These are phyloP conservation scores for Lotmaria passim DNA, from an alignment of 208 protist genomes.

Conservation along the genomic window DNA sequence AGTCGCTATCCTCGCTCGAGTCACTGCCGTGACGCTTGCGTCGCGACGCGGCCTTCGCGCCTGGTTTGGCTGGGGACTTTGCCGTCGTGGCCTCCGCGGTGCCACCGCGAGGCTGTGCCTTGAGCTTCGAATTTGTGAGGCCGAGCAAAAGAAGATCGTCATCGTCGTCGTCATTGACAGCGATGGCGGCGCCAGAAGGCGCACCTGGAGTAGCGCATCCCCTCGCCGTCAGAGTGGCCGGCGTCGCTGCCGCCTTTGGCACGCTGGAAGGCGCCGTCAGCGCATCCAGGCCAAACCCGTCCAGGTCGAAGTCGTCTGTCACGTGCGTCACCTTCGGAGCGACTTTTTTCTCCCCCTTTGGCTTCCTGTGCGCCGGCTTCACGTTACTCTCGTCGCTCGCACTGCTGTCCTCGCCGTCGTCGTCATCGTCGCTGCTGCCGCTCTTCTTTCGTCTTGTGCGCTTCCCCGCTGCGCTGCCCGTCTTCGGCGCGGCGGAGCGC, in stretches of 20 bases:
- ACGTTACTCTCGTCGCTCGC: background rate
- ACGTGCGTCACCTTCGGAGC: background rate
- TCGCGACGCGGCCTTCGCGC: constrained; percentile 13
- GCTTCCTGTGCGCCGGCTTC: constrained; percentile 18
- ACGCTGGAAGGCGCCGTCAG: constrained; percentile 22
- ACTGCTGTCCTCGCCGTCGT: constrained; percentile 9
- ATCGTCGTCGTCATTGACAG: constrained; percentile 24
- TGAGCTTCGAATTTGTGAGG: constrained; percentile 14
- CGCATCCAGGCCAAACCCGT: constrained; percentile 82
- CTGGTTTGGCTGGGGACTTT: constrained; percentile 16
- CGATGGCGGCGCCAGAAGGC: background rate
- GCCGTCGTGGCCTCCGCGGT: background rate
- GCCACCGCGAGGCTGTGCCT: background rate
- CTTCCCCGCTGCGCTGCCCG: constrained; percentile 18
- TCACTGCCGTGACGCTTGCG: constrained; percentile 9
- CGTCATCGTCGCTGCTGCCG: constrained; percentile 32
- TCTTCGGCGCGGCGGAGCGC: constrained; percentile 19
- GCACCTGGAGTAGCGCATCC: background rate
- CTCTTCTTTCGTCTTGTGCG: constrained; percentile 17
- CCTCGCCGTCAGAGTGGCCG: background rate
- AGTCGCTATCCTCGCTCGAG: constrained; percentile 25
- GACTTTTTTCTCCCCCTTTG: constrained; percentile 21
- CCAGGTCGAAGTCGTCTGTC: constrained; percentile 72
- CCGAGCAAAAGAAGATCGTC: constrained; percentile 44
- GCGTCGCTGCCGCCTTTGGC: background rate